These are phyloP conservation scores for Biscutella laevigata DNA, from an alignment of 441 rosid species.

Conservation along the genomic window DNA sequence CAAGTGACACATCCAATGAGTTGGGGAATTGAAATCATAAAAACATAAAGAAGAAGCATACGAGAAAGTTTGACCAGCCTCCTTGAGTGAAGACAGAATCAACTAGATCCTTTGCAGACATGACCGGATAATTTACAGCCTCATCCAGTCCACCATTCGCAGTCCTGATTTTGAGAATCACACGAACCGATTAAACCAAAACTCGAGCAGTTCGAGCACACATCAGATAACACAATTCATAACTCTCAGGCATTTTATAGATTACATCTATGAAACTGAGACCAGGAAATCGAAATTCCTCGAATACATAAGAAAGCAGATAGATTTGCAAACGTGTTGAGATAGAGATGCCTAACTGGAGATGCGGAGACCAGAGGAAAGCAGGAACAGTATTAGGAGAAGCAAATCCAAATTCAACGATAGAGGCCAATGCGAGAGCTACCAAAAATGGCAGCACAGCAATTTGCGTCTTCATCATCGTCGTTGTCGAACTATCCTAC, in stretches of 20 bases:
- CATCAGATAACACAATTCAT: background rate
- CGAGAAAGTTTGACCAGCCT: slow-evolving; percentile 82
- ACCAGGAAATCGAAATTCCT: background rate
- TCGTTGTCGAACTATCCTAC: slow-evolving; percentile 6
- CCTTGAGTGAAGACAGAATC: slow-evolving; percentile 53
- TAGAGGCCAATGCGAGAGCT: slow-evolving; percentile 25
- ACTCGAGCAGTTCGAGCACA: background rate
- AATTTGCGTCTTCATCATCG: slow-evolving; percentile 23
- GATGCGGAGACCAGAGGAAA: slow-evolving; percentile 72
- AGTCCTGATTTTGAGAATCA: slow-evolving; percentile 21
- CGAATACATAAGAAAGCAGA: background rate
- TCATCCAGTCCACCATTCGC: slow-evolving; percentile 29
- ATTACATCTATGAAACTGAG: background rate
- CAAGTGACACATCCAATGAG: slow-evolving; percentile 3
- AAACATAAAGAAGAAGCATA: slow-evolving; percentile 19
- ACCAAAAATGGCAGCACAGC: slow-evolving; percentile 20
- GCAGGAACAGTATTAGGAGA: slow-evolving; percentile 53
- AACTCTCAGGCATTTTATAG: background rate
- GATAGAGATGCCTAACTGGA: slow-evolving; percentile 28
- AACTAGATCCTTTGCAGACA: slow-evolving; percentile 67
- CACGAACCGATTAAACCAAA: background rate
- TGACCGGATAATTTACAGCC: slow-evolving; percentile 59
- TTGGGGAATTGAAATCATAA: background rate
- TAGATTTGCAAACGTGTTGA: too few species aligned
- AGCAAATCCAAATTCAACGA: slow-evolving; percentile 32